These are phyloP conservation scores for Cucurbita pepo DNA, from an alignment of 306 rosid genomes.

Conservation along the genomic window DNA sequence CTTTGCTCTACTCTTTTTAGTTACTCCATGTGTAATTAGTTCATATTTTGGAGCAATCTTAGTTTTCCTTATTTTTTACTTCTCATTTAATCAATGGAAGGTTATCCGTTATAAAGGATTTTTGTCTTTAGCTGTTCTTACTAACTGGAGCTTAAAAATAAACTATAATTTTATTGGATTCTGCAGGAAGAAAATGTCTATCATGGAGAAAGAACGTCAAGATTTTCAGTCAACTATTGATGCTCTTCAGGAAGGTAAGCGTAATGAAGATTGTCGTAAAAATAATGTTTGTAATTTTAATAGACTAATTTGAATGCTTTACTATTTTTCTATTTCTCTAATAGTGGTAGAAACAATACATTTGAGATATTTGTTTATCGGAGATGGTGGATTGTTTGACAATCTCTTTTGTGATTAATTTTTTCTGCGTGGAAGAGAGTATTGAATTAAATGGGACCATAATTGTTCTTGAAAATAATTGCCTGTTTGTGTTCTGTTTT, in stretches of 20 bases:
- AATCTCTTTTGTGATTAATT: background rate
- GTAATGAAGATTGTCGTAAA: background rate
- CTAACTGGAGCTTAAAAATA: background rate
- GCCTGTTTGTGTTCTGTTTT: background rate
- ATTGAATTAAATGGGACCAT: background rate
- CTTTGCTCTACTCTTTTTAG: background rate
- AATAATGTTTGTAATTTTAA: background rate
- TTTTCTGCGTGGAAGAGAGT: background rate
- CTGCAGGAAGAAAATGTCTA: conserved; percentile 74
- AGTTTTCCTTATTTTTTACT: background rate
- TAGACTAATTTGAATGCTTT: background rate
- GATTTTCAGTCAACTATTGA: conserved; percentile 75
- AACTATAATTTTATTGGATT: conserved; percentile 12
- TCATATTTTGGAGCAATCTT: background rate
- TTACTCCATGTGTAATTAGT: background rate
- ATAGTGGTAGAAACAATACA: background rate
- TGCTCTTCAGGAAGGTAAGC: conserved; percentile 86
- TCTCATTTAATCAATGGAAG: background rate
- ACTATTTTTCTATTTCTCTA: background rate
- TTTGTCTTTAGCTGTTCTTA: background rate
- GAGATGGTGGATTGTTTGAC: background rate
- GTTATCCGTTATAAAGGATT: background rate
- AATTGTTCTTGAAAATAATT: background rate
- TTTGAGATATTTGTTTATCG: background rate
- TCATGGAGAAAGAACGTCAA: conserved; percentile 67